These are phyloP conservation scores for Calonectria pseudoturangicola DNA, from an alignment of 2,329 filamentous ascomycete species.

Conservation along the genomic window DNA sequence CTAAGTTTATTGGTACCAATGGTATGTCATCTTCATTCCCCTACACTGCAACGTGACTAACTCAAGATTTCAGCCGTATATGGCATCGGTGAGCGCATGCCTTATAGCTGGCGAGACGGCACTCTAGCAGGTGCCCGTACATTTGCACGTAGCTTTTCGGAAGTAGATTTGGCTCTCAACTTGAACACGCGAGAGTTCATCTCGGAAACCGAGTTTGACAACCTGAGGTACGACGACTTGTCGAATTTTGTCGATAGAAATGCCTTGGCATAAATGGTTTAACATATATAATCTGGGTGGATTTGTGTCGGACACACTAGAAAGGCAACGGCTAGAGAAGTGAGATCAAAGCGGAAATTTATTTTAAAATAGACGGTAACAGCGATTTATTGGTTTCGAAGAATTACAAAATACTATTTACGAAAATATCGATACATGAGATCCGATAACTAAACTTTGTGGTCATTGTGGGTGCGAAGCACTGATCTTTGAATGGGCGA, in stretches of 20 bases:
- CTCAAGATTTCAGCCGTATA: conserved; percentile 26
- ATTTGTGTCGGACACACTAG: background rate
- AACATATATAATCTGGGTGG: background rate
- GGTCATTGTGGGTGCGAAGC: too few relatives aligned
- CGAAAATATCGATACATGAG: too few relatives aligned
- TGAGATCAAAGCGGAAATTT: too few relatives aligned
- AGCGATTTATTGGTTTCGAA: too few relatives aligned
- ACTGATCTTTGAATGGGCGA: too few relatives aligned
- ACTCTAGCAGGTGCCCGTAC: conserved; percentile 36
- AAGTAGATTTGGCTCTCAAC: conserved; percentile 42
- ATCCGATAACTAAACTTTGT: too few relatives aligned
- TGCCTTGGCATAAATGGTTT: background rate
- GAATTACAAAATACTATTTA: too few relatives aligned
- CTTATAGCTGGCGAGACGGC: conserved; percentile 35
- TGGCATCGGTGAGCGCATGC: conserved; percentile 27
- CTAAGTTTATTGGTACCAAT: conserved; percentile 38
- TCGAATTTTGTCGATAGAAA: background rate
- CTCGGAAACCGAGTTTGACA: conserved; percentile 29
- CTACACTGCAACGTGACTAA: background rate
- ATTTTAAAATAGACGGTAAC: too few relatives aligned
- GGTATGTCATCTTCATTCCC: conserved; percentile 21
- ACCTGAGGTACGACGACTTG: conserved; percentile 22
- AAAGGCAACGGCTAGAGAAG: too few relatives aligned
- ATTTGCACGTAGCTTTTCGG: conserved; percentile 17
- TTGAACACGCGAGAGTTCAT: conserved; percentile 45